Conservation (phyloP, 2,329 filamentous ascomycete genomes). For the Grosmannia huntii region DNA sequence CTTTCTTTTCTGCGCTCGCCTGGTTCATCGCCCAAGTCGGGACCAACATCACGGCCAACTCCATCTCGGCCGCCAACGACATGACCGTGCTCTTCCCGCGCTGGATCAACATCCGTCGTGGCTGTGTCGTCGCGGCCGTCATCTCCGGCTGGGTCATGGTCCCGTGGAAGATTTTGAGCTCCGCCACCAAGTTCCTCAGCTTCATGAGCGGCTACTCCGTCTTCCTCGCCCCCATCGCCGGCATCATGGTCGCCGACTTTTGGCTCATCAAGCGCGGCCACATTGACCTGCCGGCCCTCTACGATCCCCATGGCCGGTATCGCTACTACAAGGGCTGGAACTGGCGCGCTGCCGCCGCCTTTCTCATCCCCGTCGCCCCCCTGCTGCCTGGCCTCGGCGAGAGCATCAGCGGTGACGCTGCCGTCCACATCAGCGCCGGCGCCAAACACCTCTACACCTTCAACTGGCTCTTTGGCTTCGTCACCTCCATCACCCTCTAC, state of each 20-base stretch:
- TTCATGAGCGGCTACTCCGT: conserved; percentile 52
- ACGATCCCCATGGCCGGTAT: conserved; percentile 27
- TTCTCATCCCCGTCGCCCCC: conserved; percentile 16
- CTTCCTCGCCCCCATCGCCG: conserved; percentile 28
- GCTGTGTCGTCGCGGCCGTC: conserved; percentile 42
- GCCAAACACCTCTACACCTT: conserved; percentile 45
- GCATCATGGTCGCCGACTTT: conserved; percentile 27
- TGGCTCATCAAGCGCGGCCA: conserved; percentile 23
- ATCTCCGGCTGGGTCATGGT: conserved; percentile 47
- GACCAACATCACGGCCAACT: conserved; percentile 44
- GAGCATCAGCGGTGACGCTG: conserved; percentile 9
- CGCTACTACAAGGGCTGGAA: conserved; percentile 18
- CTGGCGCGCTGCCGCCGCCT: conserved; percentile 15
- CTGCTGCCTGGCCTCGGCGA: conserved; percentile 20
- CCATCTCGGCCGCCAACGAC: conserved; percentile 40
- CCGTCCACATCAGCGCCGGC: conserved; percentile 23
- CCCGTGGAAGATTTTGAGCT: conserved; percentile 52
- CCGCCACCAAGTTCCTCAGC: conserved; percentile 43
- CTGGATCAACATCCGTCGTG: conserved; percentile 42
- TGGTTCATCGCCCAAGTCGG: conserved; percentile 44
- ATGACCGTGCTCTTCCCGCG: conserved; percentile 39
- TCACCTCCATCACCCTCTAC: conserved; percentile 42
- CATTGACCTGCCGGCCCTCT: conserved; percentile 28
- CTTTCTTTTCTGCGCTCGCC: conserved; percentile 34
- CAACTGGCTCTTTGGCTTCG: conserved; percentile 54